Evolutionary conservation across 306 rosid genomes (phyloP).

Genomic region (Rosa persica): DNA sequence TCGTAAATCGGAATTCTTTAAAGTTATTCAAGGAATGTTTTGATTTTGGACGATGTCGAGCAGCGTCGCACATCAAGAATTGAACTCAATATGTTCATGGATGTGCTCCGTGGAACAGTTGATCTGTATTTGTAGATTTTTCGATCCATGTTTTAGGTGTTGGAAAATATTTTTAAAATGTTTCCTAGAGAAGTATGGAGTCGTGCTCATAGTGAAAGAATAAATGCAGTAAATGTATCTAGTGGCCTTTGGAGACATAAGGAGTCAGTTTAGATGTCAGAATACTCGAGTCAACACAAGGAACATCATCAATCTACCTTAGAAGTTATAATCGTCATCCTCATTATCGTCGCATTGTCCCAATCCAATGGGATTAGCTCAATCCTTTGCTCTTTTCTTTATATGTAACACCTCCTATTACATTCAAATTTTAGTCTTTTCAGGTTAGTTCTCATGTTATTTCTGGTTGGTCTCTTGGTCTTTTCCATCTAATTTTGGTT

Average conservation of each 20-base stretch:
- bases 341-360: neutral
- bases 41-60: neutral
- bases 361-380: neutral
- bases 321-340: neutral
- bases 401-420: neutral
- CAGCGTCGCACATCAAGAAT: neutral
- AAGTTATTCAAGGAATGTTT: neutral
- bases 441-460: neutral
- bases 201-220: neutral
- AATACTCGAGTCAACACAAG: neutral
- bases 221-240: too few relatives aligned
- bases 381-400: neutral
- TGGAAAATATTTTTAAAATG: neutral
- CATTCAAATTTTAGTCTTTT: neutral
- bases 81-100: neutral
- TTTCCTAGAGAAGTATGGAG: neutral
- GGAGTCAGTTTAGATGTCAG: neutral
- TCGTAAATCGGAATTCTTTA: neutral
- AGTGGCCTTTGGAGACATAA: too few relatives aligned
- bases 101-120: neutral
- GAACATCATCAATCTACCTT: constrained; percentile 5
- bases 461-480: neutral
- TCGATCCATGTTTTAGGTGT: neutral
- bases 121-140: too few relatives aligned
- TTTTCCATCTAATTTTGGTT: neutral